Evolutionary conservation across 306 rosid genomes (phyloP), one percentile per base, ranked within the genome.

Genomic region (Dalbergia cultrata): DNA sequence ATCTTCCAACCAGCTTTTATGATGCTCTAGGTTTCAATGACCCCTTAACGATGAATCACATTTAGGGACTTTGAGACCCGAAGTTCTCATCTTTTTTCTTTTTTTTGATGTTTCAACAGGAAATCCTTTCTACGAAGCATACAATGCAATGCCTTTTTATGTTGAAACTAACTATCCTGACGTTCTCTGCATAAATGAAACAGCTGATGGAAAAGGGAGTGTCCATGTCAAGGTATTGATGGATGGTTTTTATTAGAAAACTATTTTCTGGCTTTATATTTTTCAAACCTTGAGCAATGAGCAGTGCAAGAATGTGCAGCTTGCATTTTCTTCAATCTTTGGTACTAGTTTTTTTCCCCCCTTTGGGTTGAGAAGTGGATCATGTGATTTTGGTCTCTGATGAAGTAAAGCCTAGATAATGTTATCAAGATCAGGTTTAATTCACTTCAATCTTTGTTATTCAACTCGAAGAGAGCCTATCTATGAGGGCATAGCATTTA

Each of bases 101-200:
- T 72, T 82, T 35, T 60, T 78, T n/a, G n/a, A 81, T 70, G 74
- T 73, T 77, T 76, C 83, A 69, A 83, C 89, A 95, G 99, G 99
- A 82, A 95, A 85, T 80, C 90, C 92, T 71, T 95, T 95, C 81
- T 82, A 90, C 49, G 99, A 95, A 84, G 99, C 97, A 52, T 80
- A 83, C 74, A 81, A 86, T 31, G 89, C 90, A 8, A 86, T 89
- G 76, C 85, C 60, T 63, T 57, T 86, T 77, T 72, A 77, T 44
- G 90, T 84, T 87, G 90, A 86, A 76, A 93, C 94, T 76, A 91
- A 93, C 81, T 82, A 88, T 79, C 95, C 90, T 58, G 92, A 91
- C 82, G 83, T 95, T 88, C 86, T 95, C 64, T 61, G 80, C 82
- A 63, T 91, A 68, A 90, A 90, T 87, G 80, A 52, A 81, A 85